phyloP scores from a whole-genome alignment of 2,329 filamentous ascomycete species.

The Neonectria faginata region DNA sequence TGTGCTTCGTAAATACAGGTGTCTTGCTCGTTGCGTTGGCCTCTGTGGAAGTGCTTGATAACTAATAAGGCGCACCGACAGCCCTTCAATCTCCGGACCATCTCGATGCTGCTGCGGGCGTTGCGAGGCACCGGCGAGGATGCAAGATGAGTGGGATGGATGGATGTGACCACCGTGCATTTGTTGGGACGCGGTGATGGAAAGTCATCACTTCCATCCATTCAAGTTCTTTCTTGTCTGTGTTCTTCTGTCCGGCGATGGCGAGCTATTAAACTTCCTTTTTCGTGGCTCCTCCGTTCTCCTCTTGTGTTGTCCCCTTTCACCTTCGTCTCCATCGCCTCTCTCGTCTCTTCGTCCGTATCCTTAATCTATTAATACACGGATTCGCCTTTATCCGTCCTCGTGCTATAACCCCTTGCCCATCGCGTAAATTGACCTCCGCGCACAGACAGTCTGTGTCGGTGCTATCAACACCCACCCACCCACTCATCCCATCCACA shows the following conservation, averaged over 20 bases:
- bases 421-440: constrained; percentile 39
- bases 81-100: constrained; percentile 23
- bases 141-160: not conserved
- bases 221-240: not conserved
- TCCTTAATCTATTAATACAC: not conserved
- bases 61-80: not conserved
- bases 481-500: constrained; percentile 9
- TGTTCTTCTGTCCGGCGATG: not conserved
- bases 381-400: not conserved
- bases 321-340: not conserved
- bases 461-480: constrained; percentile 12
- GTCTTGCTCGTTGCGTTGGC: not conserved
- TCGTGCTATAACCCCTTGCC: constrained; percentile 17
- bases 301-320: not conserved
- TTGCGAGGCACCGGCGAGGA: not conserved
- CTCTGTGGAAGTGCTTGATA: not conserved
- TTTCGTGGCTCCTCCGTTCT: not conserved
- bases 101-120: constrained; percentile 9
- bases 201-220: not conserved
- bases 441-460: constrained; percentile 36
- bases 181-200: not conserved
- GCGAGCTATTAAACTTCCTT: not conserved
- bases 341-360: not conserved
- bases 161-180: constrained; percentile 8
- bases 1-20: not conserved